Evolutionary conservation across 75 land plant species (phyloP), one percentile per base, ranked within the genome.

Genomic region (Cunninghamia lanceolata): DNA sequence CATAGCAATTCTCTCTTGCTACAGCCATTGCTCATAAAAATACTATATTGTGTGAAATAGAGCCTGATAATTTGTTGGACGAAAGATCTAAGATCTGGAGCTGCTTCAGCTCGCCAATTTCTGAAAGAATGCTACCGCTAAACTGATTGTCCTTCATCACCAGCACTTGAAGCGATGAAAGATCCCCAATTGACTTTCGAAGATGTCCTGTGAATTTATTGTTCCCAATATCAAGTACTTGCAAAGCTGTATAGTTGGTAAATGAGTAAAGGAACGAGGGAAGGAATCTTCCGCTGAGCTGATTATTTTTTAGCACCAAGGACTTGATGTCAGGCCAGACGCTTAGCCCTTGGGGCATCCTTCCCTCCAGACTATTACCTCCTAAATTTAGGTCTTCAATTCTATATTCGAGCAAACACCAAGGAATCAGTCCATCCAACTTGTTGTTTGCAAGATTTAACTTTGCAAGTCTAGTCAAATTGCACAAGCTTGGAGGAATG

Each of bases 401-500:
- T 7, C 79, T 0, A 40, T 82, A 70, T 34, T 88, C 74, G 5
- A 16, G 52, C 5, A 86, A 45, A 40, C 86, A 71, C 35, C 77
- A 56, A 1, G 87, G 89, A 3, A 88, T 82, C 45, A 85, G 43
- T 15, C 91, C 89, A 21, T 68, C 52, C 28, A 90, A 83, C 13
- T 38, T 56, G 68, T 63, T 63, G 68, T 85, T 77, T 5, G 85
- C 83, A 36, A 89, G 74, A 80, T 89, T 87, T 15, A 89, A 85
- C 85, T 73, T 74, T 52, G 21, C 79, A 6, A 86, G 50, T 83
- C 71, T 47, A 40, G 54, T 30, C 50, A 86, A 59, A 59, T 87
- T 70, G 63, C 89, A 89, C 34, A 88, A 82, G 39, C 82, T 83
- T 19, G 66, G 68, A 63, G 87, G 92, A 19, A 91, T 82, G 16